phyloP scores from a whole-genome alignment of 345 rosid species.

The Lenwebbia sp. region DNA sequence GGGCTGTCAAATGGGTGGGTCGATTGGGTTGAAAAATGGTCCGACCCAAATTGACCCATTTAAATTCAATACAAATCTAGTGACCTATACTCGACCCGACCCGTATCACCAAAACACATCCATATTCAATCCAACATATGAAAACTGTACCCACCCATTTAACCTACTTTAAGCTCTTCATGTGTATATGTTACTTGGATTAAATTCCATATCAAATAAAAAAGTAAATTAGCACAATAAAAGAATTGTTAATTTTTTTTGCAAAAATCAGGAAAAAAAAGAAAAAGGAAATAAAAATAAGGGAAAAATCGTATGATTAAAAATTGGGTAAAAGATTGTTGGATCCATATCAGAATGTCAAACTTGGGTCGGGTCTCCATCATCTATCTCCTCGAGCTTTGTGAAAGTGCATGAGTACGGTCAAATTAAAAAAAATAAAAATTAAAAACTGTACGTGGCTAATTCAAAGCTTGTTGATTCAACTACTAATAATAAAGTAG shows the following conservation, averaged over 20 bases:
- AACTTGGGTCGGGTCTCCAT: background rate
- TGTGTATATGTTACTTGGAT: background rate
- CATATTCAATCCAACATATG: background rate
- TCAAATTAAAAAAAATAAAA: background rate
- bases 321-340: background rate
- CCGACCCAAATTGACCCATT: background rate
- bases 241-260: background rate
- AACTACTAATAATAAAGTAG: background rate
- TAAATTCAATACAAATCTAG: background rate
- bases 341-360: background rate
- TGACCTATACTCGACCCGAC: background rate
- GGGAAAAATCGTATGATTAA: background rate
- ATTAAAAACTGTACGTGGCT: background rate
- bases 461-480: background rate
- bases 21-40: background rate
- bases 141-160: background rate
- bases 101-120: background rate
- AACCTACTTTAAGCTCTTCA: background rate
- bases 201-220: background rate
- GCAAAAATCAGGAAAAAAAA: background rate
- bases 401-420: background rate
- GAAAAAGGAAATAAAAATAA: background rate
- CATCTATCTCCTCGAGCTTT: background rate
- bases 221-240: background rate
- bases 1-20: background rate